Base-by-base conservation (phyloP, 2,329 filamentous ascomycete species). In the Coleophoma crateriformis region DNA sequence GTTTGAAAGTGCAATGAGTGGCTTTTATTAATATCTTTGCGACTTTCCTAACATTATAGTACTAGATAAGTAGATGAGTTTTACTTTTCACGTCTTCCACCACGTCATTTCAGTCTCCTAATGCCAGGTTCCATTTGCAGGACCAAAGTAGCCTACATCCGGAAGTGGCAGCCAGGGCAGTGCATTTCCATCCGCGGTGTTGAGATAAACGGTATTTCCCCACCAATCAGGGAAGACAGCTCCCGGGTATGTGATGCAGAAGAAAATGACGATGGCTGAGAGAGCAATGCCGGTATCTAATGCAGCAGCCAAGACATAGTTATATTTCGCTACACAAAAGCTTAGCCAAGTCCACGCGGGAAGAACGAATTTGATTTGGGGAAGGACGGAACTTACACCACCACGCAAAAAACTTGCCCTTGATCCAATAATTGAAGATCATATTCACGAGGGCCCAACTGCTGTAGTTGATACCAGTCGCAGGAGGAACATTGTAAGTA, bases 401-500 rank as follows among this genome's bases (percentile, higher is more conserved):
- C 86, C 86, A 90, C 27, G 70, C 76, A 54, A 81, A 81, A 64
- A 80, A 75, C 13, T 75, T 73, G 60, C 78, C 78, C 65, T 82
- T 81, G 62, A 90, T 78, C 60, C 72, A 75, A 64, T 80, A 81
- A 64, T 90, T 85, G 72, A 89, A 90, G 33, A 86, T 54, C 57
- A 80, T 82, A 32, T 86, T 87, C 3, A 89, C 82, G 49, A 85
- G 68, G 15, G 82, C 84, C 85, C 86, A 90, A 20, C 77, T 76
- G 33, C 87, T 77, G 62, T 88, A 90, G 67, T 88, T 89, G 51
- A 90, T 77, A 0, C 85, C 85, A 0, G 85, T 87, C 1, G 87
- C 86, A 0, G 68, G 68, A 4, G 68, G 68, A 11, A 71, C 65
- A 46, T 67, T 68, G 52, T 66, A 66, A 3, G 65, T 68, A 39